phyloP scores from a whole-genome alignment of 2,329 filamentous ascomycete species.

The Macrophomina pseudophaseolina region DNA sequence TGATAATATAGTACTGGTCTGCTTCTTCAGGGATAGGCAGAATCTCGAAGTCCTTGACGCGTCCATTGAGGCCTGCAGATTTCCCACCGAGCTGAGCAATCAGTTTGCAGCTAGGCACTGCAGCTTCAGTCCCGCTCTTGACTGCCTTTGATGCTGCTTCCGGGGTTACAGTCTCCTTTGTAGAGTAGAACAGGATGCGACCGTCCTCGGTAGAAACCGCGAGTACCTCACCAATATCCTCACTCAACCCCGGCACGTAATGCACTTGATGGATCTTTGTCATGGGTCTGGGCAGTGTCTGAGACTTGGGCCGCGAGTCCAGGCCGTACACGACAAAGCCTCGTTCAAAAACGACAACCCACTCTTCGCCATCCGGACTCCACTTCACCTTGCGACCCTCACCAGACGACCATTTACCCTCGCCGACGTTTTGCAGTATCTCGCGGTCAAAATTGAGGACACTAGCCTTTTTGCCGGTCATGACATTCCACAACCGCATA shows the following conservation, averaged over 20 bases:
- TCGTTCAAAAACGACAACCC: slow-evolving; percentile 86
- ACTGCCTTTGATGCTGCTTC: slow-evolving; percentile 39
- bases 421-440: slow-evolving; percentile 75
- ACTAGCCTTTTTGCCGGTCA: slow-evolving; percentile 93
- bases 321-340: slow-evolving; percentile 85
- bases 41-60: slow-evolving; percentile 88
- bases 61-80: slow-evolving; percentile 66
- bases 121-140: slow-evolving; percentile 52
- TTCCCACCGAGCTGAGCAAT: slow-evolving; percentile 81
- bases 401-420: slow-evolving; percentile 76
- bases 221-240: slow-evolving; percentile 61
- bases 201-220: slow-evolving; percentile 90
- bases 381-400: slow-evolving; percentile 85
- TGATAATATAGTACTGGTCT: slow-evolving; percentile 62
- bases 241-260: slow-evolving; percentile 62
- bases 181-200: slow-evolving; percentile 81
- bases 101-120: slow-evolving; percentile 64
- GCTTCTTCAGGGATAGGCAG: slow-evolving; percentile 53
- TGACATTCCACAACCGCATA: slow-evolving; percentile 95
- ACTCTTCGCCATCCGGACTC: slow-evolving; percentile 79
- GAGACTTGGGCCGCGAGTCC: slow-evolving; percentile 80
- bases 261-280: slow-evolving; percentile 84
- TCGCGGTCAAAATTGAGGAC: slow-evolving; percentile 83
- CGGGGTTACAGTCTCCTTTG: slow-evolving; percentile 53
- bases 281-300: slow-evolving; percentile 67